These are phyloP conservation scores for Penicillium sp. DNA, from an alignment of 2,329 filamentous ascomycete genomes.

Conservation along the genomic window DNA sequence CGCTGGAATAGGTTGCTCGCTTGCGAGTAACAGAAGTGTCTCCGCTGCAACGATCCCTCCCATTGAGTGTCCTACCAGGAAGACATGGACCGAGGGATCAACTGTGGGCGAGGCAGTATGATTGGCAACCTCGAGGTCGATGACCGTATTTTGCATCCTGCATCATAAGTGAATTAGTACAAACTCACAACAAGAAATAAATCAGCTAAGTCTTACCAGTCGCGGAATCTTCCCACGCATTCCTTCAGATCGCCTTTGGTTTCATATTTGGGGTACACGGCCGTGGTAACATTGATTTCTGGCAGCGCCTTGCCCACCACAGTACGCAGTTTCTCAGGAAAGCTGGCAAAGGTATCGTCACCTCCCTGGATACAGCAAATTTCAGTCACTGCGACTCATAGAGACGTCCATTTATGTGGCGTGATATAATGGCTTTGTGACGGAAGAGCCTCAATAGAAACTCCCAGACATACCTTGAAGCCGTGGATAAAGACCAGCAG, in stretches of 20 bases:
- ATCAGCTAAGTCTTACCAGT: constrained; percentile 48
- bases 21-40: constrained; percentile 75
- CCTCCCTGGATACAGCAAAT: constrained; percentile 46
- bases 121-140: constrained; percentile 88
- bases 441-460: constrained; percentile 3
- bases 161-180: neutral
- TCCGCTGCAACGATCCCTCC: constrained; percentile 94
- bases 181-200: neutral
- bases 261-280: constrained; percentile 57
- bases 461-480: constrained; percentile 49
- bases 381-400: constrained; percentile 13
- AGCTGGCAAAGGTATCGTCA: constrained; percentile 56
- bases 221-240: constrained; percentile 53
- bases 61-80: constrained; percentile 88
- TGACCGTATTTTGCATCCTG: constrained; percentile 88
- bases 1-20: constrained; percentile 62
- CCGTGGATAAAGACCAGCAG: constrained; percentile 57
- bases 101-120: constrained; percentile 81
- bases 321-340: constrained; percentile 52
- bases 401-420: neutral
- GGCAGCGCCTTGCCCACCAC: constrained; percentile 52
- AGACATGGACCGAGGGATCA: constrained; percentile 80
- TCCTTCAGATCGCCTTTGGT: constrained; percentile 56
- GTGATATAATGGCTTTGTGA: constrained; percentile 6
- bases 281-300: constrained; percentile 48